Evolutionary conservation across 371 early-diverging fungal genomes (phyloP).

Genomic region (Syncephalis plumigaleata): DNA sequence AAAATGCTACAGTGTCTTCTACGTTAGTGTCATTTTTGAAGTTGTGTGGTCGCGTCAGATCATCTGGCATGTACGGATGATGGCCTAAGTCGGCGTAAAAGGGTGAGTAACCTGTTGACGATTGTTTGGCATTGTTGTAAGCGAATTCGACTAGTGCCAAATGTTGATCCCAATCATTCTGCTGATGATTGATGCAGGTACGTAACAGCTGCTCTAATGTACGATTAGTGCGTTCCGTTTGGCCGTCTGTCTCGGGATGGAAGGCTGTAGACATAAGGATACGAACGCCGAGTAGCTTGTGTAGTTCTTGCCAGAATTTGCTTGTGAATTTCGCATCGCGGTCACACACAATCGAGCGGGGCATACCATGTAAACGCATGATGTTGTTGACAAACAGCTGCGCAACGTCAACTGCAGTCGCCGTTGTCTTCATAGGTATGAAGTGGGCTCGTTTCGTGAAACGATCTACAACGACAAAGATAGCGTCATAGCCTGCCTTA

Average conservation of each 20-base stretch:
- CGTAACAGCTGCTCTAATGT: conserved; percentile 21
- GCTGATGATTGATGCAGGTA: conserved; percentile 14
- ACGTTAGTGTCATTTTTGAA: neutral
- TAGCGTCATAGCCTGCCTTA: conserved; percentile 14
- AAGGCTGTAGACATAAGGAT: conserved; percentile 5
- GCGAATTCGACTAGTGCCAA: conserved; percentile 28
- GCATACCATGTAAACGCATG: too few relatives aligned
- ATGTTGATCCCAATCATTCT: conserved; percentile 22
- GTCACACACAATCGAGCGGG: too few relatives aligned
- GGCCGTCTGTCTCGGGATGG: conserved; percentile 30
- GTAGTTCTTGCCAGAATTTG: too few relatives aligned
- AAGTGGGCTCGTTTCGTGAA: conserved; percentile 25
- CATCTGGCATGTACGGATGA: neutral
- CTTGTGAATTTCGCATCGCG: too few relatives aligned
- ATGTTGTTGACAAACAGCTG: too few relatives aligned
- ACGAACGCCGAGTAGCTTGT: neutral
- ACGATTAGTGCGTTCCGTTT: conserved; percentile 27
- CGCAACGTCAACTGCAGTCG: conserved; percentile 3
- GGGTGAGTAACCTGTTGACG: conserved; percentile 11
- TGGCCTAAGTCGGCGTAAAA: conserved; percentile 12
- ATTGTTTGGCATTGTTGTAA: conserved; percentile 20
- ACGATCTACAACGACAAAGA: conserved; percentile 21
- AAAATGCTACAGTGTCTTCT: neutral
- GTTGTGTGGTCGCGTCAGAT: too few relatives aligned
- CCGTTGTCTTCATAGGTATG: conserved; percentile 11